These are phyloP conservation scores for Verbena officinalis DNA, from an alignment of 257 asterid genomes.

Conservation along the genomic window DNA sequence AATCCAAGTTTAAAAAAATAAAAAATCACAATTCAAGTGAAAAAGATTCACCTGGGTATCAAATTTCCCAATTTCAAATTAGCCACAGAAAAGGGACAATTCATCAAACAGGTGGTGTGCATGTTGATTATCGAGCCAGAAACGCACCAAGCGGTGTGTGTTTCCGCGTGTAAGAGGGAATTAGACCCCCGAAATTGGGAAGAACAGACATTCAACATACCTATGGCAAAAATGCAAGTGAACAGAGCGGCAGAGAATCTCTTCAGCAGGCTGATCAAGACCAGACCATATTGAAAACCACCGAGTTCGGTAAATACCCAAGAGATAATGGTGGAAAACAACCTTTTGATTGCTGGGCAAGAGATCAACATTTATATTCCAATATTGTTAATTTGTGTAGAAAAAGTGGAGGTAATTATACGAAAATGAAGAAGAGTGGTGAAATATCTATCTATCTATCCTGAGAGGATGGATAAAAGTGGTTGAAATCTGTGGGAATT, in stretches of 20 bases:
- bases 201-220: constrained; percentile 33
- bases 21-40: neutral
- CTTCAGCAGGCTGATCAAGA: constrained; percentile 29
- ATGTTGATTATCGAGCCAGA: neutral
- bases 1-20: neutral
- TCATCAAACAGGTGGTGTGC: constrained; percentile 27
- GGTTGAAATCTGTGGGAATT: neutral
- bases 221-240: constrained; percentile 60
- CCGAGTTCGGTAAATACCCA: constrained; percentile 30
- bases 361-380: constrained; percentile 10
- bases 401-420: neutral
- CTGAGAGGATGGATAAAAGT: neutral
- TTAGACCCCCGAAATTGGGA: neutral
- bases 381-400: neutral
- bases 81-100: neutral
- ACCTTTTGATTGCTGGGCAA: constrained; percentile 24
- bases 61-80: neutral
- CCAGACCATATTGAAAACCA: constrained; percentile 28
- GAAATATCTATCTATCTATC: too few relatives aligned
- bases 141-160: neutral
- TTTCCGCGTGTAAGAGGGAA: neutral
- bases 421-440: neutral
- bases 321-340: constrained; percentile 27
- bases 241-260: constrained; percentile 40
- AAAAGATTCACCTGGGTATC: neutral